Evolutionary conservation across 768 basidiomycete genomes (phyloP).

Genomic region (Psilocybe cubensis): DNA sequence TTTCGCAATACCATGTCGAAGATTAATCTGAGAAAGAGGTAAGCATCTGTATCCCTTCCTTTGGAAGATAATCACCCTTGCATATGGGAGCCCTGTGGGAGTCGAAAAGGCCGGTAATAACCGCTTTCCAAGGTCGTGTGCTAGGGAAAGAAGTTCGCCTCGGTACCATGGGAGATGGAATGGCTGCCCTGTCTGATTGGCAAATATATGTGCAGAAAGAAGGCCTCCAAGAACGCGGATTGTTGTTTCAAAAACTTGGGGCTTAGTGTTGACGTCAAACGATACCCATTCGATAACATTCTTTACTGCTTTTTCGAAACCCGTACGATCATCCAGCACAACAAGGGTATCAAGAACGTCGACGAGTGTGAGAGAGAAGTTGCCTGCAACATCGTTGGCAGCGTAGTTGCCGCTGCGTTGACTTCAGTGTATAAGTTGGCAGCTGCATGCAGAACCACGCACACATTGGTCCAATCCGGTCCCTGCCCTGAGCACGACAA

Average conservation of each 20-base stretch:
- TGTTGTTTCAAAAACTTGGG: slow-evolving; percentile 98
- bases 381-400: slow-evolving; percentile 92
- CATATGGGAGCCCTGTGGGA: slow-evolving; percentile 89
- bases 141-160: slow-evolving; percentile 78
- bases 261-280: slow-evolving; percentile 92
- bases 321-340: slow-evolving; percentile 77
- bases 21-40: slow-evolving; percentile 65
- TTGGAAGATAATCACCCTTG: slow-evolving; percentile 58
- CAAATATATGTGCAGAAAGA: slow-evolving; percentile 82
- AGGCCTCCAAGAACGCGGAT: slow-evolving; percentile 94
- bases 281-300: slow-evolving; percentile 82
- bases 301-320: slow-evolving; percentile 85
- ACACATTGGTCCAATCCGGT: slow-evolving; percentile 88
- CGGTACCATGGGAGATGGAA: slow-evolving; percentile 86
- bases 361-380: slow-evolving; percentile 84
- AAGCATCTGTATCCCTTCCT: slow-evolving; percentile 5
- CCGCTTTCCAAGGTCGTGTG: slow-evolving; percentile 84
- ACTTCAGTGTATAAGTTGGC: neutral
- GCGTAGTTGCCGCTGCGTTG: slow-evolving; percentile 66
- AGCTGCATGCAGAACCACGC: slow-evolving; percentile 31
- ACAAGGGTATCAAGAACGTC: slow-evolving; percentile 89
- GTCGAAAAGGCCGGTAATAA: slow-evolving; percentile 92
- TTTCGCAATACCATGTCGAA: slow-evolving; percentile 73
- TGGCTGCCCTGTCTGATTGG: slow-evolving; percentile 63
- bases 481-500: slow-evolving; percentile 86